Evolutionary conservation across 192 early-diverging fungal genomes (phyloP), one percentile per base, ranked within the genome.

Genomic region (Coemansia javaensis): DNA sequence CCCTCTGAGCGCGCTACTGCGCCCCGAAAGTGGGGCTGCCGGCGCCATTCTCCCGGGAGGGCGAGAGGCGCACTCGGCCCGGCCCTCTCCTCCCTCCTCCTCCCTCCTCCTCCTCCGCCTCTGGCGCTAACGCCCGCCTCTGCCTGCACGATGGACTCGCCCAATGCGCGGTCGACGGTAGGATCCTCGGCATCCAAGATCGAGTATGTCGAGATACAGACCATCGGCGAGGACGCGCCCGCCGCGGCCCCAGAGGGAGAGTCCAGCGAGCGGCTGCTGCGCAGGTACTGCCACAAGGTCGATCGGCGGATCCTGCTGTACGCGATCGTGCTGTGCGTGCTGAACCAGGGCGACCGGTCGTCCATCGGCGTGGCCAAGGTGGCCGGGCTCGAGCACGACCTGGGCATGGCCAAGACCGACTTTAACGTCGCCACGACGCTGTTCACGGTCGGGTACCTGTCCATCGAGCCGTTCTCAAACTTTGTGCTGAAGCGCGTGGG

Each of bases 291-390:
- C 50, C 40, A 53, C 28, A 74, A 74, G 23, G 47, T 74, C 4
- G 71, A 74, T 37, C 20, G 35, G 4, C 59, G 59, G 33, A 66
- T 74, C 17, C 52, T 74, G 3, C n/a, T 56, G 0, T 74, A 74
- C 20, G 41, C 59, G 5, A 44, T 59, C 4, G 42, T 62, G 0
- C 40, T 66, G 5, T 66, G 58, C 16, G 35, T 74, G 20, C 48
- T 74, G 31, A 66, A 67, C 56, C 63, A 66, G 38, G 66, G 63
- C 47, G 71, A 74, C 48, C 57, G 71, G 0, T 56, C 59, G 3
- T 63, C 63, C 2, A 74, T 74, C 13, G 71, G 71, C 30, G 63
- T 67, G 20, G 71, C 71, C 59, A 74, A 74, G 34, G 59, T 74
- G 11, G 64, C 58, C 5, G 25, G 4, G 4, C 25, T 74, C n/a